Percentiles rank a stretch among this genome's conserved stretches.
phyloP scores from a whole-genome alignment of 495 filamentous ascomycete genomes.

The Rostrohypoxylon terebratum region DNA sequence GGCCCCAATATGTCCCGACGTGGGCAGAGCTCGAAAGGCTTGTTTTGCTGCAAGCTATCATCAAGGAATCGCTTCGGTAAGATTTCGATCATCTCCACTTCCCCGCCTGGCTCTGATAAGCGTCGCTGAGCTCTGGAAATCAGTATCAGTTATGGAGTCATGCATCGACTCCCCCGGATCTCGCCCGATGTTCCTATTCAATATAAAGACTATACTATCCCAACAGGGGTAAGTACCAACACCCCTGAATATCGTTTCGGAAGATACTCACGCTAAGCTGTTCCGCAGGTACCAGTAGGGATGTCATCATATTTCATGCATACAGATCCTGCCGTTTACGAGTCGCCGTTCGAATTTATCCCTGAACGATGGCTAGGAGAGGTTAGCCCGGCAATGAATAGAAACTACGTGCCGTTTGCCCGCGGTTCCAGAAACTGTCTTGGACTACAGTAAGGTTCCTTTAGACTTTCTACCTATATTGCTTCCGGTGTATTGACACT shows the following conservation, averaged over 20 bases:
- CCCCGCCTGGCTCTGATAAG: slow-evolving; percentile 1
- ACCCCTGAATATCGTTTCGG: neutral
- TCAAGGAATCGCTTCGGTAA: slow-evolving; percentile 11
- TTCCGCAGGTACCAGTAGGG: slow-evolving; percentile 7
- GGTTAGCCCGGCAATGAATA: slow-evolving; percentile 9
- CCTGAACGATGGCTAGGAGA: slow-evolving; percentile 10
- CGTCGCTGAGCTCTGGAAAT: neutral
- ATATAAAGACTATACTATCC: slow-evolving; percentile 13
- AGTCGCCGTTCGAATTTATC: slow-evolving; percentile 12
- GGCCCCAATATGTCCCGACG: slow-evolving; percentile 10
- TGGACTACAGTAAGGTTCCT: slow-evolving; percentile 4
- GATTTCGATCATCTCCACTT: slow-evolving; percentile 5
- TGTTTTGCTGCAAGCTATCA: slow-evolving; percentile 8
- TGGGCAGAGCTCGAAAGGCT: slow-evolving; percentile 15
- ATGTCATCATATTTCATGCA: slow-evolving; percentile 19
- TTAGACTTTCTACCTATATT: slow-evolving; percentile 5
- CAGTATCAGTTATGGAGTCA: slow-evolving; percentile 11
- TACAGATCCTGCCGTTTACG: slow-evolving; percentile 11
- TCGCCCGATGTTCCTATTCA: slow-evolving; percentile 13
- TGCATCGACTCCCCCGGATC: slow-evolving; percentile 8
- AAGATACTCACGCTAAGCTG: neutral
- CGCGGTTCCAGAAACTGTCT: slow-evolving; percentile 9
- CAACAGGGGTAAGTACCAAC: slow-evolving; percentile 10
- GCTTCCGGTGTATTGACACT: neutral
- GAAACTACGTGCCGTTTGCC: slow-evolving; percentile 15